Percentiles rank a stretch among this genome's conserved stretches.
Conservation (phyloP, 257 asterid genomes). For the Phtheirospermum japonicum region DNA sequence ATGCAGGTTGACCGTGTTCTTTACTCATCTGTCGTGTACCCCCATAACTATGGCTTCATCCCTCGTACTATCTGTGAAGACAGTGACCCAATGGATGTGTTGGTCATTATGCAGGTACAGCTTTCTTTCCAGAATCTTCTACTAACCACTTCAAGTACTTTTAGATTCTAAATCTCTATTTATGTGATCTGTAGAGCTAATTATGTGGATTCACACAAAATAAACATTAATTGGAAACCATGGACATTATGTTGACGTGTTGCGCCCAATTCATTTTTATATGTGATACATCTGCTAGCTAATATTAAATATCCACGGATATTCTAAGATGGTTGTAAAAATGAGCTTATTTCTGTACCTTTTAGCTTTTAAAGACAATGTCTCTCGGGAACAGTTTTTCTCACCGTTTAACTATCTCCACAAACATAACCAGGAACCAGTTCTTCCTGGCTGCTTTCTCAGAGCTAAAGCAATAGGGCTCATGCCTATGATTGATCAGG, state of each 20-base stretch:
- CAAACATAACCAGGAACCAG: constrained; percentile 66
- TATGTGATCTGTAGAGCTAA: constrained; percentile 1
- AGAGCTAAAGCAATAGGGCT: constrained; percentile 95
- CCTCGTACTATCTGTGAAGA: constrained; percentile 96
- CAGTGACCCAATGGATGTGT: constrained; percentile 87
- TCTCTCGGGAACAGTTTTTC: neutral
- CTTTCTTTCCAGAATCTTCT: constrained; percentile 16
- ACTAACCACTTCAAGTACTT: neutral
- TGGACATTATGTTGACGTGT: neutral
- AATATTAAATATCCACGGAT: neutral
- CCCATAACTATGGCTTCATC: constrained; percentile 94
- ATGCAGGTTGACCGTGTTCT: constrained; percentile 92
- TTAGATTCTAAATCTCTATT: constrained; percentile 14
- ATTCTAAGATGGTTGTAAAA: neutral
- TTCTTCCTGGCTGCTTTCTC: constrained; percentile 92
- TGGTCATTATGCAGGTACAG: constrained; percentile 94
- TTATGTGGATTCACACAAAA: neutral
- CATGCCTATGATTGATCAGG: constrained; percentile 99
- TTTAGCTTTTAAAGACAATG: constrained; percentile 3
- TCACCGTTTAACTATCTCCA: constrained; percentile 14
- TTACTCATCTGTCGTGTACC: constrained; percentile 93
- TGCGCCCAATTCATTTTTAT: neutral
- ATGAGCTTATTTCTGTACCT: constrained; percentile 7
- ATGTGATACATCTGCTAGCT: neutral
- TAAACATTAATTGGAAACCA: neutral